Conservation (phyloP, 768 basidiomycete genomes). For the Boletus barrowsii region DNA sequence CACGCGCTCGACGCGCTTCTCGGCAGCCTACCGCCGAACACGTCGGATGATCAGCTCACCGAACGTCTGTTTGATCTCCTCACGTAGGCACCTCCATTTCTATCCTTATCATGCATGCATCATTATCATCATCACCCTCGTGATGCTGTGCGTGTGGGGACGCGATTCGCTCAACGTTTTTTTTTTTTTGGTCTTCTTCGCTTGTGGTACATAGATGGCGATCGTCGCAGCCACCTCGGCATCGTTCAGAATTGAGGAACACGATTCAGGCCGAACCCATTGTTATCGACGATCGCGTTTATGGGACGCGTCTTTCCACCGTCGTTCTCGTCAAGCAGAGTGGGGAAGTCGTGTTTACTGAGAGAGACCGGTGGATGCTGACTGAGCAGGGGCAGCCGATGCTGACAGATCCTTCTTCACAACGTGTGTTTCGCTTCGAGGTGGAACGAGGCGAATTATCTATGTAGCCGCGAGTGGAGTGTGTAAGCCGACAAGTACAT, state of each 20-base stretch:
- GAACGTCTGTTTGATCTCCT: constrained; percentile 63
- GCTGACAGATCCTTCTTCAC: constrained; percentile 38
- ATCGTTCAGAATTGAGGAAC: constrained; percentile 54
- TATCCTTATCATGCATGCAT: no score
- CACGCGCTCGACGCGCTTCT: constrained; percentile 45
- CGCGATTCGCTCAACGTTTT: constrained; percentile 2
- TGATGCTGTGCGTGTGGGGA: no score
- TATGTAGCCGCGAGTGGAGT: constrained; percentile 16
- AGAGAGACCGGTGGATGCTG: constrained; percentile 65
- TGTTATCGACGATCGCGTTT: constrained; percentile 28
- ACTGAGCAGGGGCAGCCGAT: constrained; percentile 37
- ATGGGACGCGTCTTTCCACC: constrained; percentile 74
- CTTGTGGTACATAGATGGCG: constrained; percentile 21
- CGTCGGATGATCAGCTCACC: constrained; percentile 51
- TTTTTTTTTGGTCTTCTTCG: not conserved
- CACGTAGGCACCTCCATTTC: constrained; percentile 49
- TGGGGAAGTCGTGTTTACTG: constrained; percentile 63
- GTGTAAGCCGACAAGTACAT: constrained; percentile 28
- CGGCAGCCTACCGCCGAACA: constrained; percentile 32
- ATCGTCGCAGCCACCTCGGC: constrained; percentile 38
- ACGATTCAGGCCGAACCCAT: constrained; percentile 66
- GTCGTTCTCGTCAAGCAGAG: constrained; percentile 61
- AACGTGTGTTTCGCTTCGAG: constrained; percentile 54
- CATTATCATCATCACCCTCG: no score
- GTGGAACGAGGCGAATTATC: constrained; percentile 22